Evolutionary conservation across 2,329 filamentous ascomycete species (phyloP).

Genomic region (Exserohilum rostratum): DNA sequence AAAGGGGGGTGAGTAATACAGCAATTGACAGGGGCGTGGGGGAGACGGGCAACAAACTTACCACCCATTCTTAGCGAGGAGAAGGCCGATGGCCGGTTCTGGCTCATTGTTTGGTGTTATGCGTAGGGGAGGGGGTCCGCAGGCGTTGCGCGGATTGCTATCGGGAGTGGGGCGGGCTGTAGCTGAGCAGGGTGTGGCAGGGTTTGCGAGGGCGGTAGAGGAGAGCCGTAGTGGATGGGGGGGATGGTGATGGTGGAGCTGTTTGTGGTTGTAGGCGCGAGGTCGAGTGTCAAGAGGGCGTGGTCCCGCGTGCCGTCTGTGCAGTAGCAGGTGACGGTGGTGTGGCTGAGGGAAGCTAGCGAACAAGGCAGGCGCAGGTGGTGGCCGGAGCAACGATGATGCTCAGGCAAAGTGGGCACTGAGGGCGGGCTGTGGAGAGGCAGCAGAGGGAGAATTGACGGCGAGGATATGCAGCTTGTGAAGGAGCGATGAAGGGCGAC

Average conservation of each 20-base stretch:
- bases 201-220: constrained; percentile 44
- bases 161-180: constrained; percentile 50
- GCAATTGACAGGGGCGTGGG: constrained; percentile 2
- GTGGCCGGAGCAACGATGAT: constrained; percentile 20
- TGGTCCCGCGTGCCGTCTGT: constrained; percentile 29
- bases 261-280: constrained; percentile 17
- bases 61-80: constrained; percentile 93
- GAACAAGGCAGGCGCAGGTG: constrained; percentile 27
- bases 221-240: constrained; percentile 62
- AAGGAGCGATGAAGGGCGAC: constrained; percentile 29
- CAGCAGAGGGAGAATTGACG: constrained; percentile 29
- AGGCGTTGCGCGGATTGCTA: constrained; percentile 46
- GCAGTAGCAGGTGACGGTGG: constrained; percentile 28
- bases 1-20: constrained; percentile 41
- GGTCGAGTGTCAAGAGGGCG: constrained; percentile 30
- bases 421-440: constrained; percentile 7
- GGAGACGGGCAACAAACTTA: constrained; percentile 59
- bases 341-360: constrained; percentile 25
- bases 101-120: constrained; percentile 70
- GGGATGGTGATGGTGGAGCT: background rate
- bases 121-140: constrained; percentile 34
- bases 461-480: constrained; percentile 21
- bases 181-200: constrained; percentile 55
- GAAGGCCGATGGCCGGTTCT: constrained; percentile 90
- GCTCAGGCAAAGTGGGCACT: constrained; percentile 8